phyloP scores from a whole-genome alignment of 1,284 basidiomycete genomes.

The Ceratobasidium theobromae region DNA sequence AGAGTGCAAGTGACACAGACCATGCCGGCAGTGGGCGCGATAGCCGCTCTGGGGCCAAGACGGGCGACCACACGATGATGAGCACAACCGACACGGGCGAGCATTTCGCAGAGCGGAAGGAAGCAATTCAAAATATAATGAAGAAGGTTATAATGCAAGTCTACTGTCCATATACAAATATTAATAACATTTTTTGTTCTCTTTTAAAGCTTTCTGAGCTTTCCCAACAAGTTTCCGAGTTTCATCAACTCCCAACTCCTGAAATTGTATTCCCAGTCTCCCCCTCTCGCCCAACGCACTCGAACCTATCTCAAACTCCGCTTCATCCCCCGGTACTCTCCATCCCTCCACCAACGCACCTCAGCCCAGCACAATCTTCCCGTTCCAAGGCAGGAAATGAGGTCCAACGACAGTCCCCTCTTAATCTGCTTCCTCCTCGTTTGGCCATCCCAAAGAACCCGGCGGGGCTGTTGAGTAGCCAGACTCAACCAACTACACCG shows the following conservation, averaged over 20 bases:
- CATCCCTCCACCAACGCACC: neutral
- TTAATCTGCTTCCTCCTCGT: neutral
- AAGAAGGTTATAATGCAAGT: neutral
- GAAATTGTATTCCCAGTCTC: conserved; percentile 6
- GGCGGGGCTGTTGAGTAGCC: neutral
- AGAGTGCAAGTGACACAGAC: conserved; percentile 20
- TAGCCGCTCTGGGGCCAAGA: neutral
- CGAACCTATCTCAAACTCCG: neutral
- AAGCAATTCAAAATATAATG: conserved; percentile 10
- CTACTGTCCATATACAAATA: neutral
- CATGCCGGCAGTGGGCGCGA: conserved; percentile 16
- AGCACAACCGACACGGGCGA: neutral
- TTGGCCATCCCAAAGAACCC: neutral
- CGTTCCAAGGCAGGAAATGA: no score
- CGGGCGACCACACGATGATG: neutral
- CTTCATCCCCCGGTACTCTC: neutral
- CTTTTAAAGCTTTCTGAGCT: neutral
- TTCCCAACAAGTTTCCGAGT: conserved; percentile 10
- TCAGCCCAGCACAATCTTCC: neutral
- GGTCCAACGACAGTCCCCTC: neutral
- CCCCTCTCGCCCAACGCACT: neutral
- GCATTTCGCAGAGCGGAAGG: conserved; percentile 10
- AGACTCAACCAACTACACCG: conserved; percentile 6
- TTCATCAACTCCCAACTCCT: conserved; percentile 5
- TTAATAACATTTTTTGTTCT: neutral